Evolutionary conservation across 2,329 filamentous ascomycete genomes (phyloP).

Genomic region (Podosphaera leucotricha): DNA sequence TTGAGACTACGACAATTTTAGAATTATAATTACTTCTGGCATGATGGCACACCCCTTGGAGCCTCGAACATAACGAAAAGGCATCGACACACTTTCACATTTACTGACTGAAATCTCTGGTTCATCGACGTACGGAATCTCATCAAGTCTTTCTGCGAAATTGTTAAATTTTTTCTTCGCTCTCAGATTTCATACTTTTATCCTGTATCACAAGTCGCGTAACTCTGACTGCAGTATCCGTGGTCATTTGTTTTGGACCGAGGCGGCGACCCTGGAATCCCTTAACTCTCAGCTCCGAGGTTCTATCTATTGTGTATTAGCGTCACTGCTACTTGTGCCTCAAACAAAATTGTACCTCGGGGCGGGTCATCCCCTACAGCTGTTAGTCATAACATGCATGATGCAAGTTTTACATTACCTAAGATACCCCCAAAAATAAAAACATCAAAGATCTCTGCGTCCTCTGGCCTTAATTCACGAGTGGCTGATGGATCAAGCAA

Average conservation of each 20-base stretch:
- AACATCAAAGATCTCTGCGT: conserved; percentile 62
- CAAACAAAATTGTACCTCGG: conserved; percentile 35
- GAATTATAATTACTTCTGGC: conserved; percentile 44
- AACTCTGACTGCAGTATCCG: conserved; percentile 85
- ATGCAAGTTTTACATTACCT: conserved; percentile 29
- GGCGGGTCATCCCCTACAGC: conserved; percentile 62
- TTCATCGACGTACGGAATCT: conserved; percentile 65
- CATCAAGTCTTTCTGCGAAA: conserved; percentile 44
- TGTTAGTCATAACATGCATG: conserved; percentile 3
- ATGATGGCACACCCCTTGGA: conserved; percentile 61
- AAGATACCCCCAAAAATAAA: conserved; percentile 94
- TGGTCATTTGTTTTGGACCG: conserved; percentile 92
- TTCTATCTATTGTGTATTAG: conserved; percentile 41
- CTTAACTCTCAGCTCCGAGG: conserved; percentile 83
- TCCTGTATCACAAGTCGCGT: conserved; percentile 75
- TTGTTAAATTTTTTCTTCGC: background rate
- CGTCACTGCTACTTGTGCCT: conserved; percentile 1
- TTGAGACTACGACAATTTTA: background rate
- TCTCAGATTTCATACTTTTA: conserved; percentile 33
- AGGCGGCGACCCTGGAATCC: conserved; percentile 72
- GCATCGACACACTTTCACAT: conserved; percentile 91
- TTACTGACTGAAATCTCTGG: conserved; percentile 78
- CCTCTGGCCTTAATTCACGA: conserved; percentile 60
- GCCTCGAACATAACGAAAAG: conserved; percentile 78
- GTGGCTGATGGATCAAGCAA: conserved; percentile 69